These are phyloP conservation scores for Talaromyces sp. DNA, from an alignment of 2,329 filamentous ascomycete genomes.

Conservation along the genomic window DNA sequence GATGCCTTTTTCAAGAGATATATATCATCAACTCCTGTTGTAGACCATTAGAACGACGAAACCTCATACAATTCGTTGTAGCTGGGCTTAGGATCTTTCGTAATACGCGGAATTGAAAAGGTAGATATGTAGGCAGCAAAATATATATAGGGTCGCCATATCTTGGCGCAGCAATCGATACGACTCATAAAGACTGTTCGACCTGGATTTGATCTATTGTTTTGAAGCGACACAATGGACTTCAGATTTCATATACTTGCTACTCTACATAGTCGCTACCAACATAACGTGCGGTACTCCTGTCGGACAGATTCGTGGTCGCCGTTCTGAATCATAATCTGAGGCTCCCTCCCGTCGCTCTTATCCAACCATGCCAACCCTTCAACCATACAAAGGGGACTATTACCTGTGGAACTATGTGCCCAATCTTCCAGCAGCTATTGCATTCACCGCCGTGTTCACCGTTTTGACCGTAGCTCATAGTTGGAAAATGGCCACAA, in stretches of 20 bases:
- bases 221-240: neutral
- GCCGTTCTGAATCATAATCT: neutral
- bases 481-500: neutral
- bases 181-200: neutral
- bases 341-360: neutral
- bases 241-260: neutral
- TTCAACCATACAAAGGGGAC: neutral
- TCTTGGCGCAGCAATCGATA: neutral
- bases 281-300: neutral
- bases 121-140: neutral
- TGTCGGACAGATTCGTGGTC: neutral
- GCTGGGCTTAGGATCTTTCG: neutral
- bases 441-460: neutral
- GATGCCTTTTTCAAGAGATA: neutral
- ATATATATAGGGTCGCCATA: neutral
- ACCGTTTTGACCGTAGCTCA: conserved; percentile 1
- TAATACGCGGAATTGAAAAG: neutral
- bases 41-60: neutral
- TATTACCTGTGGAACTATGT: conserved; percentile 17
- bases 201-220: neutral
- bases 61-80: neutral
- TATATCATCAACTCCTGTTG: neutral
- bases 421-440: conserved; percentile 12
- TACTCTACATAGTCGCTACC: neutral
- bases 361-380: conserved; percentile 2